phyloP scores from a whole-genome alignment of 2,329 filamentous ascomycete species.

The Calonectria leucothoes region DNA sequence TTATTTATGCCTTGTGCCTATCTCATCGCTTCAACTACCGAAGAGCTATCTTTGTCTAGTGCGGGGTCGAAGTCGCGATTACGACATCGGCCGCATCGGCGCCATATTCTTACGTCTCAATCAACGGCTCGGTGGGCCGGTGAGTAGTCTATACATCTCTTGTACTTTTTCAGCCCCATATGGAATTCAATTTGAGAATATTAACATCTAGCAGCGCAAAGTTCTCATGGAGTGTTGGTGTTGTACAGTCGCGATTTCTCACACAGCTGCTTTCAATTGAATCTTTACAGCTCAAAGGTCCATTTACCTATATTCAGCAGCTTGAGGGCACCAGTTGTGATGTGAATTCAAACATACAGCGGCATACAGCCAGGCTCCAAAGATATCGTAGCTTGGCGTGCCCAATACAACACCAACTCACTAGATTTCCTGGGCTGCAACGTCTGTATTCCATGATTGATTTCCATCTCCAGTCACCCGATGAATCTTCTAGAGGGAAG shows the following conservation, averaged over 20 bases:
- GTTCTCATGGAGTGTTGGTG: too few species aligned
- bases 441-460: background rate
- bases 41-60: background rate
- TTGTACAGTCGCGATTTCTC: too few species aligned
- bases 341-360: background rate
- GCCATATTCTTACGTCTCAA: background rate
- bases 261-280: background rate
- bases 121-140: background rate
- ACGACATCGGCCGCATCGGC: background rate
- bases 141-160: too few species aligned
- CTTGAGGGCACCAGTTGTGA: background rate
- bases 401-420: background rate
- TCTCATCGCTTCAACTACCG: background rate
- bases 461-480: background rate
- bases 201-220: too few species aligned
- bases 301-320: background rate
- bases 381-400: background rate
- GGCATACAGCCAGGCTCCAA: background rate
- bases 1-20: background rate
- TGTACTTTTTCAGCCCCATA: too few species aligned
- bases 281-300: background rate
- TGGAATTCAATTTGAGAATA: too few species aligned
- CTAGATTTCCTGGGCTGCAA: background rate
- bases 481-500: background rate
- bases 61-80: background rate